phyloP scores from a whole-genome alignment of 768 basidiomycete species.

The Coprinopsis cinerea region DNA sequence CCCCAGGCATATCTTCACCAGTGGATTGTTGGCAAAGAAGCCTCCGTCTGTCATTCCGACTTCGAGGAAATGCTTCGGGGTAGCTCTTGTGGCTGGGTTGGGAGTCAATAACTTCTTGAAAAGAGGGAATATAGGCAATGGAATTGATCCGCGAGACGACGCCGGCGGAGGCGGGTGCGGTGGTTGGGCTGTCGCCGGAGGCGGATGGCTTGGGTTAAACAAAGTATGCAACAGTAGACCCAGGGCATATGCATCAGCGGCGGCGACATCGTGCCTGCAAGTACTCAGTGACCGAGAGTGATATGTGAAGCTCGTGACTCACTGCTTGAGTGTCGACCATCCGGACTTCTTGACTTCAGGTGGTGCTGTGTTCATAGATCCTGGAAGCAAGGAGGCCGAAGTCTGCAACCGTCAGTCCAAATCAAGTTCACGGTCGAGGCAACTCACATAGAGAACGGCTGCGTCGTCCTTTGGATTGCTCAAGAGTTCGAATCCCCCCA shows the following conservation, averaged over 20 bases:
- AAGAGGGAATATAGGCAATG: constrained; percentile 62
- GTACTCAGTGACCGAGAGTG: too few relatives aligned
- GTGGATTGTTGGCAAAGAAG: constrained; percentile 77
- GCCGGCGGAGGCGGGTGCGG: constrained; percentile 76
- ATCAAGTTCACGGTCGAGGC: background rate
- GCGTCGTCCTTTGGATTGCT: constrained; percentile 77
- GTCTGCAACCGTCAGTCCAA: constrained; percentile 37
- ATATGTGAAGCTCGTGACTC: constrained; percentile 18
- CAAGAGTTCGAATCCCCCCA: constrained; percentile 90
- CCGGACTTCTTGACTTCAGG: constrained; percentile 89
- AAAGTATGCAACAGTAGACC: constrained; percentile 80
- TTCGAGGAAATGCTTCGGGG: constrained; percentile 72
- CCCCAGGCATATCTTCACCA: constrained; percentile 80
- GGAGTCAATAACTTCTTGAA: constrained; percentile 91
- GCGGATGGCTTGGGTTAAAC: constrained; percentile 81
- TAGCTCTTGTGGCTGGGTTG: constrained; percentile 72
- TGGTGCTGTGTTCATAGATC: constrained; percentile 50
- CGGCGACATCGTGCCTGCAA: constrained; percentile 52
- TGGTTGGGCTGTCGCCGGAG: constrained; percentile 59
- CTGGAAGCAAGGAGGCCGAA: constrained; percentile 58
- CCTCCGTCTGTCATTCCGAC: constrained; percentile 76
- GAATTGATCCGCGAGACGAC: constrained; percentile 75
- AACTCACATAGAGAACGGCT: constrained; percentile 74
- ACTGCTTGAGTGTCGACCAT: constrained; percentile 84
- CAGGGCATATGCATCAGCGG: constrained; percentile 82